Percentiles rank a stretch among this genome's conserved stretches.
phyloP scores from a whole-genome alignment of 2,329 filamentous ascomycete genomes.

The Canariomyces notabilis region DNA sequence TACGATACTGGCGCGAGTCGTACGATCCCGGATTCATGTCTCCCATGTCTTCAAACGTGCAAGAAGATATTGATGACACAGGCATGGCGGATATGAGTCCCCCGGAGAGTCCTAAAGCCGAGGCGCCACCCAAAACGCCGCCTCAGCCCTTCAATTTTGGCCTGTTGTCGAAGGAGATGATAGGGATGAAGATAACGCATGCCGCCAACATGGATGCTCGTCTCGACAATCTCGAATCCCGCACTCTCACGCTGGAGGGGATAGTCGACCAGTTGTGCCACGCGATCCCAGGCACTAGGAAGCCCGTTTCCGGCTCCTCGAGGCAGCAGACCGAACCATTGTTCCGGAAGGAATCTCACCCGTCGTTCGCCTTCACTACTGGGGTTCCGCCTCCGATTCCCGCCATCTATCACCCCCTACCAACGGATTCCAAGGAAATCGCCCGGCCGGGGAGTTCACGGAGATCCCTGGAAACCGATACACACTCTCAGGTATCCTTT shows the following conservation, averaged over 20 bases:
- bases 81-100: conserved; percentile 29
- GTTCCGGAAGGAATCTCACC: conserved; percentile 14
- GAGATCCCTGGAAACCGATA: conserved; percentile 34
- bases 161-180: conserved; percentile 43
- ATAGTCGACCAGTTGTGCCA: conserved; percentile 48
- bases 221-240: conserved; percentile 46
- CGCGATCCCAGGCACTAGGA: conserved; percentile 37
- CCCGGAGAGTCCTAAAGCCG: conserved; percentile 30
- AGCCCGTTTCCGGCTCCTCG: too few species aligned
- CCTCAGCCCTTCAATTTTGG: conserved; percentile 53
- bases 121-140: conserved; percentile 33
- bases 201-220: conserved; percentile 50
- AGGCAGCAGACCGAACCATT: conserved; percentile 21
- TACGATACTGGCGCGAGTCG: conserved; percentile 59
- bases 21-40: conserved; percentile 49
- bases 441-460: conserved; percentile 34
- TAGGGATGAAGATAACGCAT: conserved; percentile 54
- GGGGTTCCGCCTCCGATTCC: conserved; percentile 28
- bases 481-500: conserved; percentile 38
- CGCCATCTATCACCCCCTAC: conserved; percentile 28
- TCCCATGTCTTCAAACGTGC: conserved; percentile 42
- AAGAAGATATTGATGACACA: conserved; percentile 29
- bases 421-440: conserved; percentile 24
- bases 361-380: conserved; percentile 26
- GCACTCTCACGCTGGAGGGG: conserved; percentile 49